These are phyloP conservation scores for Colletotrichum lindemuthianum DNA, from an alignment of 2,329 filamentous ascomycete species.

Conservation along the genomic window DNA sequence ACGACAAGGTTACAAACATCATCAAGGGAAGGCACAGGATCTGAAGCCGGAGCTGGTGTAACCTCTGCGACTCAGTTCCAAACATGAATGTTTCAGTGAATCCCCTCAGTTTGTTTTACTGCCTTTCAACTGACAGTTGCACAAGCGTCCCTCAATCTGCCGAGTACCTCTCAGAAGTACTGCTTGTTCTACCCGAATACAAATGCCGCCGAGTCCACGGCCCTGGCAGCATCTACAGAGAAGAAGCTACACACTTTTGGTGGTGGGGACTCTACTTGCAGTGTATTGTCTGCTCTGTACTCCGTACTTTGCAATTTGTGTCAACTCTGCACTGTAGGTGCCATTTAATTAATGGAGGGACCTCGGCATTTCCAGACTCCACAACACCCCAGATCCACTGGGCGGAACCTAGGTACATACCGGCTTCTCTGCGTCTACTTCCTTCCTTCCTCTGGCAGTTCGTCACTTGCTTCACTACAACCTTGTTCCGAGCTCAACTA, in stretches of 20 bases:
- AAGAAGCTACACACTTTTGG: too few species aligned
- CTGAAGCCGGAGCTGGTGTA: too few species aligned
- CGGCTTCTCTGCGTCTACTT: not conserved
- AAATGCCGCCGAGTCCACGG: slow-evolving; percentile 7
- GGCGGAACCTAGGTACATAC: not conserved
- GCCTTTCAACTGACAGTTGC: not conserved
- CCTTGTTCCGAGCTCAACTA: not conserved
- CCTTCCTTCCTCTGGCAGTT: not conserved
- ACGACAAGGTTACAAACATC: too few species aligned
- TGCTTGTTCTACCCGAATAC: not conserved
- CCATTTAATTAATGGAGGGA: not conserved
- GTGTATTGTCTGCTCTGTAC: too few species aligned
- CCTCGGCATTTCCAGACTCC: slow-evolving; percentile 29
- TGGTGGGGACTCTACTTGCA: too few species aligned
- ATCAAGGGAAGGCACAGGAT: too few species aligned
- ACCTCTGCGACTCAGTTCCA: too few species aligned
- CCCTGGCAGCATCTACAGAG: too few species aligned
- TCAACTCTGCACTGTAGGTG: slow-evolving; percentile 2
- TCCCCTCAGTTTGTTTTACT: too few species aligned
- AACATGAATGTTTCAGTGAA: too few species aligned
- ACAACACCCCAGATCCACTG: slow-evolving; percentile 16
- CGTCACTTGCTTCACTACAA: not conserved
- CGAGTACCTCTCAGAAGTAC: too few species aligned
- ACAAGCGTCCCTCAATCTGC: too few species aligned
- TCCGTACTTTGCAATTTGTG: not conserved